Base-by-base conservation (phyloP, 331 rosid species). In the Pyrus hybrid region DNA sequence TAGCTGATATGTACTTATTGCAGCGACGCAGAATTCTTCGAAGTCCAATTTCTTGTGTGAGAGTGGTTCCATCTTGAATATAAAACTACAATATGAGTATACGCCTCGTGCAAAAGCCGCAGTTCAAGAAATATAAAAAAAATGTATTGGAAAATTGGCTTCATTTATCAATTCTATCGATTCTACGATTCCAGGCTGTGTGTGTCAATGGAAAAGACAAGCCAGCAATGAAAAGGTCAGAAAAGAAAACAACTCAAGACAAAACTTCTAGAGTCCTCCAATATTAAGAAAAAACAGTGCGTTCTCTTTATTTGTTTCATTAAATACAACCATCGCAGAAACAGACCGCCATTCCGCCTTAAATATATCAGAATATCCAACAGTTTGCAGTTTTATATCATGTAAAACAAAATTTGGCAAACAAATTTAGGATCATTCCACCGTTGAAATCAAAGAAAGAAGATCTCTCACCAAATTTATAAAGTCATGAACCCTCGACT, bases 1-100 rank as follows among this genome's bases (percentile, higher is more conserved):
- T 7, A 94, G 90, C 87, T 94, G 99, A 86, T 94, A 80, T 16
- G 89, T 67, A 76, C 92, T 92, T 76, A 86, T 85, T 77, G 97
- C 96, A 3, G 99, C 97, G 0, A 94, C 97, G 1, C 99, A 87
- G 79, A 94, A 94, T 87, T 94, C 99, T 79, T 91, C 91, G 5
- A 94, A 94, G 83, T 90, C 93, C 93, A 94, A 32, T 25, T 81
- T 90, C 72, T 87, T 88, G 54, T 81, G 81, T 22, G 96, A 65
- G 32, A 94, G 91, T 7, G 91, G 79, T 65, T 92, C 97, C 99
- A 92, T 92, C 99, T 94, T 75, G 29, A 73, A 73, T 81, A 2
- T 77, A 67, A 75, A 82, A 70, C 68, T 8, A 65, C 0, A 63
- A 67, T 75, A 61, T 17, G 81, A 84, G 67, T 79, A 78, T 29